Conservation (phyloP, 768 basidiomycete species). For the Pleurotus djamor region DNA sequence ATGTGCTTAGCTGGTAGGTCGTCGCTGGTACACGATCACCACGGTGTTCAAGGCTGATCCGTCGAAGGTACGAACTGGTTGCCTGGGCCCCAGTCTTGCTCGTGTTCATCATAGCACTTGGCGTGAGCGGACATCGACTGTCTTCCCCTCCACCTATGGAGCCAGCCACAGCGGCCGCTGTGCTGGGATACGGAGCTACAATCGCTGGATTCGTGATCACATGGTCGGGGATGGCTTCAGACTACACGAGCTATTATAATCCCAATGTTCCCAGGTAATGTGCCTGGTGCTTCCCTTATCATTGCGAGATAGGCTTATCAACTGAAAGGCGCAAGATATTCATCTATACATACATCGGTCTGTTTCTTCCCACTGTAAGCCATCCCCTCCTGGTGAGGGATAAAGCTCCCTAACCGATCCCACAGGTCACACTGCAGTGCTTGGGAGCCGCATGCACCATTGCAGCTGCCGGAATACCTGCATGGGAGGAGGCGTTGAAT, state of each 20-base stretch:
- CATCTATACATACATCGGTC: slow-evolving; percentile 61
- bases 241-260: slow-evolving; percentile 56
- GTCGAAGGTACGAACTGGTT: slow-evolving; percentile 49
- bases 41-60: not conserved
- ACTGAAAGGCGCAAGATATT: slow-evolving; percentile 52
- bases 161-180: slow-evolving; percentile 36
- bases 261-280: slow-evolving; percentile 39
- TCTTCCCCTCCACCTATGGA: slow-evolving; percentile 24
- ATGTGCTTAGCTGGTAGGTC: slow-evolving; percentile 44
- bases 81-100: slow-evolving; percentile 58
- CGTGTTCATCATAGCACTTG: slow-evolving; percentile 50
- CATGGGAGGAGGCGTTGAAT: slow-evolving; percentile 55
- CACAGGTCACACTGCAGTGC: slow-evolving; percentile 39
- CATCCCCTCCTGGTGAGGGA: not conserved
- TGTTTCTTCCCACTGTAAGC: slow-evolving; percentile 59
- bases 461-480: slow-evolving; percentile 50
- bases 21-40: not conserved
- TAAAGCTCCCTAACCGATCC: slow-evolving; percentile 19
- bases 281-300: not conserved
- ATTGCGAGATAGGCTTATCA: not conserved
- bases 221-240: slow-evolving; percentile 42
- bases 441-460: slow-evolving; percentile 69
- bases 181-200: slow-evolving; percentile 49
- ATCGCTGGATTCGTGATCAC: slow-evolving; percentile 56
- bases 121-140: slow-evolving; percentile 50